These are phyloP conservation scores for Dactylellina sp. DNA, from an alignment of 2,329 filamentous ascomycete species.

Conservation along the genomic window DNA sequence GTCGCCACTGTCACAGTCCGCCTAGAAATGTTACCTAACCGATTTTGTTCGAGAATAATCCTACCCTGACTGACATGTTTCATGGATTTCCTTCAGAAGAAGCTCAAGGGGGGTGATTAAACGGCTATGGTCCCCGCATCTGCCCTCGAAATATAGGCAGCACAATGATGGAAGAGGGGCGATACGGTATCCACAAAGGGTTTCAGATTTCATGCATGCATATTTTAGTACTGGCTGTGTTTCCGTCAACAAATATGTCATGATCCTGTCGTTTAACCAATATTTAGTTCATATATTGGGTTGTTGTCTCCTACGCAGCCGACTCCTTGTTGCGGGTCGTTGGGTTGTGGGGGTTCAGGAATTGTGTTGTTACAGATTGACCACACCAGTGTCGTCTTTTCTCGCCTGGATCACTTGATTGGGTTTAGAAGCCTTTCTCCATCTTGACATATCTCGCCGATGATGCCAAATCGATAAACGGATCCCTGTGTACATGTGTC, in stretches of 20 bases:
- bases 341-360: neutral
- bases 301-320: no score
- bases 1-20: neutral
- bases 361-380: conserved; percentile 24
- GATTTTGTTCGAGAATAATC: conserved; percentile 32
- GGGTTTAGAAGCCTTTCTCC: conserved; percentile 10
- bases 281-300: conserved; percentile 6
- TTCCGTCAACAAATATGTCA: conserved; percentile 15
- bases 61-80: conserved; percentile 16
- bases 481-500: conserved; percentile 12
- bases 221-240: conserved; percentile 15
- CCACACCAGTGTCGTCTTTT: conserved; percentile 25
- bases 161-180: neutral
- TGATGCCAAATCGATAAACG: conserved; percentile 24
- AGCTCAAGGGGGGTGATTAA: conserved; percentile 12
- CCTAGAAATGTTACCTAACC: conserved; percentile 31
- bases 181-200: neutral
- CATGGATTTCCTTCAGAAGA: conserved; percentile 25
- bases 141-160: neutral
- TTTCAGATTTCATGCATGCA: conserved; percentile 28
- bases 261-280: neutral
- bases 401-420: conserved; percentile 31
- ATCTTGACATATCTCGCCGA: conserved; percentile 13
- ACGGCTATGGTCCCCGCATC: neutral
- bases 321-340: no score